Base-by-base conservation (phyloP, 192 early-diverging fungal species). In the Podila epigama region DNA sequence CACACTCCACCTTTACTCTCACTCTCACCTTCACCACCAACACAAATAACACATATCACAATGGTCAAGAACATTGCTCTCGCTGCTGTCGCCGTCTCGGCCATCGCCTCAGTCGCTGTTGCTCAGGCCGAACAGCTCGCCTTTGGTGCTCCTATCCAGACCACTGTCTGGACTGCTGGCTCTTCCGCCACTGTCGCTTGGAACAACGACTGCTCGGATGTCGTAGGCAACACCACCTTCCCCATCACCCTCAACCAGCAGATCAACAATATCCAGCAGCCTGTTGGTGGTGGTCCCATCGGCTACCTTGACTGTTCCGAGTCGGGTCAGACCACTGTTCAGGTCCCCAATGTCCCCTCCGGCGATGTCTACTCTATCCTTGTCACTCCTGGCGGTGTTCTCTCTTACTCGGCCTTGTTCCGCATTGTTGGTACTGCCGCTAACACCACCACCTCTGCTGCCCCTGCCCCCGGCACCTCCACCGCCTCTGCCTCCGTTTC, bases 381-480 rank as follows among this genome's bases (percentile, higher is more conserved):
- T 28, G 73, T 68, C 60, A 0, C 20, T 59, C 60, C 56, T 37
- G 39, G 32, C 31, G 48, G 20, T 27, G 42, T 28, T 25, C 70
- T 16, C 29, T 77, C 73, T 16, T 77, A 68, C 66, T 77, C 73
- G 28, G 73, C 73, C 18, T 50, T 68, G 34, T 77, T 77, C 66
- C 58, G 54, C 42, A 77, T 77, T 29, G 20, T 44, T 52, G 25
- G 25, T 8, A 40, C 51, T 37, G 27, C 27, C 16, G 54, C 54
- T 33, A 35, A 27, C 15, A 35, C 60, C 44, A 42, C 51, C 18
- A 7, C 63, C 34, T 40, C 16, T 48, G n/a, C 53, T 28, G 20
- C 37, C 40, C 18, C 27, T 27, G 16, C 48, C 10, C n/a, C 34
- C 27, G 10, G 12, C 27, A 7, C 25, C 35, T 51, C 6, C 59